phyloP scores from a whole-genome alignment of 2,329 filamentous ascomycete genomes.

The Arthroderma sp. region DNA sequence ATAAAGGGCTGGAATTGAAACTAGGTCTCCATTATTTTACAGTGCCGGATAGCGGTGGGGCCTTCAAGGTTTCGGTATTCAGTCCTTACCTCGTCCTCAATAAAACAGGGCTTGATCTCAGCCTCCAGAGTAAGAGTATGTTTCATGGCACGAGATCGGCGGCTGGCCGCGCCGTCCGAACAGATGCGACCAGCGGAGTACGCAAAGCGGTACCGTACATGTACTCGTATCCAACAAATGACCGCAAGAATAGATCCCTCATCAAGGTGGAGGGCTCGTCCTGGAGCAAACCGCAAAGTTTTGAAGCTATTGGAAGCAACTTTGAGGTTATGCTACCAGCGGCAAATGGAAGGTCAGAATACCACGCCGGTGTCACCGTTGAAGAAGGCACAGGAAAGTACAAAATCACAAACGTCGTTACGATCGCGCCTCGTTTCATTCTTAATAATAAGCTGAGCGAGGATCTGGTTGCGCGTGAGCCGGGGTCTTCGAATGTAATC shows the following conservation, averaged over 20 bases:
- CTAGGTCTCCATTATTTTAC: slow-evolving; percentile 82
- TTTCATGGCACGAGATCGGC: slow-evolving; percentile 69
- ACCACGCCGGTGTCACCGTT: slow-evolving; percentile 81
- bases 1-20: slow-evolving; percentile 62
- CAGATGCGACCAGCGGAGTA: slow-evolving; percentile 38
- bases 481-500: slow-evolving; percentile 76
- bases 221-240: slow-evolving; percentile 84
- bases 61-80: slow-evolving; percentile 90
- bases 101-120: slow-evolving; percentile 80
- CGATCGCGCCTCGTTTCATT: slow-evolving; percentile 81
- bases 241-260: slow-evolving; percentile 79
- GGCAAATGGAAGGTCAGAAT: slow-evolving; percentile 57
- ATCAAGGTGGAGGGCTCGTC: slow-evolving; percentile 78
- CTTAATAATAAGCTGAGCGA: slow-evolving; percentile 86
- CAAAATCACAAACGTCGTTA: slow-evolving; percentile 92
- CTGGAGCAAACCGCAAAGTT: slow-evolving; percentile 97
- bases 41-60: slow-evolving; percentile 82
- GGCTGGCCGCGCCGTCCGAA: slow-evolving; percentile 62
- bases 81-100: slow-evolving; percentile 92
- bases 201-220: slow-evolving; percentile 80
- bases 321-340: slow-evolving; percentile 77
- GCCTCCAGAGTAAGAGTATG: slow-evolving; percentile 78
- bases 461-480: slow-evolving; percentile 78
- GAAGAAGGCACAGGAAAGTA: slow-evolving; percentile 92
- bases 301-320: slow-evolving; percentile 90